Conservation (phyloP, 2,329 filamentous ascomycete species). For the Colletotrichum lini region DNA sequence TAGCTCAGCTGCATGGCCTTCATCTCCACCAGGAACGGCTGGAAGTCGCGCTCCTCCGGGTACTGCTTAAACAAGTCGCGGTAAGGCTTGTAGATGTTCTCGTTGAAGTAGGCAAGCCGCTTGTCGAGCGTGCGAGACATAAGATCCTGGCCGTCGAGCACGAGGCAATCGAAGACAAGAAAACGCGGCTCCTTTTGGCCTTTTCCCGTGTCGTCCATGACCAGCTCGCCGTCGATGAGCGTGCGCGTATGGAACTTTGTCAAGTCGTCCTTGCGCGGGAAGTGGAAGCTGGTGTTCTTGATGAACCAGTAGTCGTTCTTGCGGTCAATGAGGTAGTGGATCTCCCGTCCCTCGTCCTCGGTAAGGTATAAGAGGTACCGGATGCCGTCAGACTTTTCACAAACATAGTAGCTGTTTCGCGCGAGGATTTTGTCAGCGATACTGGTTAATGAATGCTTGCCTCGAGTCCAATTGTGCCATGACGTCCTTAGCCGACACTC, state of each 20-base stretch:
- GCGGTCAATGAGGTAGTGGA: constrained; percentile 95
- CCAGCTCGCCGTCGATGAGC: constrained; percentile 92
- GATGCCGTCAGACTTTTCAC: constrained; percentile 98
- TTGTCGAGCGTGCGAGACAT: constrained; percentile 89
- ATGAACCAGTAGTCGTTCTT: constrained; percentile 98
- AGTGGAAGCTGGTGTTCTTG: constrained; percentile 78
- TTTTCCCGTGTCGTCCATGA: constrained; percentile 82
- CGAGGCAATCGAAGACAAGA: constrained; percentile 93
- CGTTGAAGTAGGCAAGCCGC: constrained; percentile 87
- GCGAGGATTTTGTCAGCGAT: constrained; percentile 23
- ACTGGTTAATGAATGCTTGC: neutral
- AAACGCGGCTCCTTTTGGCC: constrained; percentile 82
- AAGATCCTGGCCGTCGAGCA: constrained; percentile 81
- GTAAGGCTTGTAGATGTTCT: constrained; percentile 82
- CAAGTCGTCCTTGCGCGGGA: constrained; percentile 79
- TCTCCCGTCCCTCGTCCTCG: constrained; percentile 73
- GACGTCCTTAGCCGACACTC: too few relatives aligned
- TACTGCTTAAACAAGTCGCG: constrained; percentile 73
- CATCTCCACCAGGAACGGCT: constrained; percentile 86
- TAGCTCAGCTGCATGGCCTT: constrained; percentile 94
- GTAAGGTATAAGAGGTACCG: constrained; percentile 95
- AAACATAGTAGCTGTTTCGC: constrained; percentile 84
- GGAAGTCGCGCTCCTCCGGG: constrained; percentile 77
- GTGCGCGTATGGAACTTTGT: constrained; percentile 83
- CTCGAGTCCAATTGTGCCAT: neutral